Base-by-base conservation (phyloP, 306 rosid species). In the Trifolium fragiferum region DNA sequence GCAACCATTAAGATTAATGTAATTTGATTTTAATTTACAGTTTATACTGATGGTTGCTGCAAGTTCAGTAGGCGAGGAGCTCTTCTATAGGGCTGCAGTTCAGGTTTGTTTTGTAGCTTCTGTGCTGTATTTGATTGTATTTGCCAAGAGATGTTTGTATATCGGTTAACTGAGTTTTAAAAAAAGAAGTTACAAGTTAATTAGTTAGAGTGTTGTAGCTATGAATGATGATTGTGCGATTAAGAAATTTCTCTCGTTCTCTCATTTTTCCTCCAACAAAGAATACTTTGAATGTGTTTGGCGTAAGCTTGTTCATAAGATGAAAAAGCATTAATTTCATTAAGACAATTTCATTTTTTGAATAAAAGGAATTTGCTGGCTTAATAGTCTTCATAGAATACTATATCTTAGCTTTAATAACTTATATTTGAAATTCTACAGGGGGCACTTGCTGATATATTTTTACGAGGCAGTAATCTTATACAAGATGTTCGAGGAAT, bases 61-160 rank as follows among this genome's bases (percentile, higher is more conserved):
- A 68, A 94, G 98, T 86, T 94, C 98, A 9, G 96, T 91, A 25
- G 98, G 98, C 66, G 98, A 94, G 87, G 98, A 94, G 74, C 98
- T 94, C 68, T 94, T 94, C 85, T 94, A 94, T 79, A 86, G 98
- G 72, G 98, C 98, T 57, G 98, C 98, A 19, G 92, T 94, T 84
- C 98, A 94, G 97, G 98, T 94, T 55, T 82, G 87, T 82, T 76
- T n/a, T 8, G 27, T 58, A 64, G 65, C 70, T 77, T 55, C 63
- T 37, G 14, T 65, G 32, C 50, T 64, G 62, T 25, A 20, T 68
- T 81, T 62, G 25, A 12, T 77, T 13, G 25, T 73, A 53, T 54
- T 35, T 43, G 13, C 65, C 61, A 5, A 2, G 47, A 20, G 27
- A 66, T 37, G 40, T 2, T 6, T 1, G 40, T 35, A 35, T 35